Evolutionary conservation across 345 rosid species (phyloP).

Genomic region (Populus pruinosa): DNA sequence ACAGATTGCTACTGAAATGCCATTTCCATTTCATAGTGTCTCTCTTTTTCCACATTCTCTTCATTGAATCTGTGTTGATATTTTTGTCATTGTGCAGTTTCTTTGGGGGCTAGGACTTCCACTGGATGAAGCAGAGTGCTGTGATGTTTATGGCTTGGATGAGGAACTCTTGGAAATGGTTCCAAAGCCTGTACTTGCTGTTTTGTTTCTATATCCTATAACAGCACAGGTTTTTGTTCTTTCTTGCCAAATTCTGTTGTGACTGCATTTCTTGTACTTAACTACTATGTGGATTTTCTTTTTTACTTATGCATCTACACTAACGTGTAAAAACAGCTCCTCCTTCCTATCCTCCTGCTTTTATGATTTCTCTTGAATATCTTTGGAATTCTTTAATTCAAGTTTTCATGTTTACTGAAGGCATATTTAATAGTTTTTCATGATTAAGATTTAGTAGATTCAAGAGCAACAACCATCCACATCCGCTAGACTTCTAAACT

Average conservation of each 20-base stretch:
- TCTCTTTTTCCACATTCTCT: not conserved
- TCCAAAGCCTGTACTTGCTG: slow-evolving; percentile 89
- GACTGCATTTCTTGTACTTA: not conserved
- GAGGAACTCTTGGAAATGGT: slow-evolving; percentile 83
- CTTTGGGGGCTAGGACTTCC: slow-evolving; percentile 83
- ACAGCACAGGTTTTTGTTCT: slow-evolving; percentile 56
- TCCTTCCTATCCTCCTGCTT: too few species aligned
- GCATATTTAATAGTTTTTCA: too few species aligned
- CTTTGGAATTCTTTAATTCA: too few species aligned
- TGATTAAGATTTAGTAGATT: too few species aligned
- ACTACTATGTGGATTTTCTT: not conserved
- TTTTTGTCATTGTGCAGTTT: slow-evolving; percentile 45
- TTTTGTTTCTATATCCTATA: slow-evolving; percentile 80
- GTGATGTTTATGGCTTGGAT: slow-evolving; percentile 87
- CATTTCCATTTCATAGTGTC: not conserved
- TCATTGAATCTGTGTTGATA: not conserved
- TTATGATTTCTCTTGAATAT: too few species aligned
- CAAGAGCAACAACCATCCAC: too few species aligned
- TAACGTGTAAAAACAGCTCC: too few species aligned
- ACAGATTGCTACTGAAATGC: too few species aligned
- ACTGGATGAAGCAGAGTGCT: slow-evolving; percentile 63
- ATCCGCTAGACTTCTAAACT: not conserved
- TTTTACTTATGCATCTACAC: too few species aligned
- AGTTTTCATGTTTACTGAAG: too few species aligned
- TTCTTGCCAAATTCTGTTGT: not conserved